Percentiles rank a stretch among this genome's conserved stretches.
Evolutionary conservation across 345 rosid genomes (phyloP).

Genomic region (Odontarrhena argentea): DNA sequence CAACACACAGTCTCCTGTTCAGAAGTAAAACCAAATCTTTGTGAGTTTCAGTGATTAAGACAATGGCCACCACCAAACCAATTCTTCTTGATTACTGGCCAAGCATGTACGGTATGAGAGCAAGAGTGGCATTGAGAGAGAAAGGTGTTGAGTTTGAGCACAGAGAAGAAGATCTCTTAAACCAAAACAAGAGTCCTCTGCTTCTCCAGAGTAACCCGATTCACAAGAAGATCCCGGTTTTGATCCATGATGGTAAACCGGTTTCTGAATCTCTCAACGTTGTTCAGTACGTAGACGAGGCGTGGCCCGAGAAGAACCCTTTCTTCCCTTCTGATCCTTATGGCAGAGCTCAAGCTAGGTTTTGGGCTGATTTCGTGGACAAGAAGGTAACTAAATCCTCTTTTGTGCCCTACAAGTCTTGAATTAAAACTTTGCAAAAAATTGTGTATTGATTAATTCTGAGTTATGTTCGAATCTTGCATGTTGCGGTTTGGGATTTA

Average conservation of each 20-base stretch:
- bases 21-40: neutral
- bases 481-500: neutral
- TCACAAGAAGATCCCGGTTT: conserved; percentile 38
- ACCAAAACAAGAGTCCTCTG: conserved; percentile 26
- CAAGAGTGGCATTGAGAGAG: conserved; percentile 35
- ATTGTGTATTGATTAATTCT: no score
- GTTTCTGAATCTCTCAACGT: conserved; percentile 28
- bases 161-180: conserved; percentile 31
- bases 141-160: conserved; percentile 34
- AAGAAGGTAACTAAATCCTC: conserved; percentile 28
- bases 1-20: neutral
- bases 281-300: conserved; percentile 34
- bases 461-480: neutral
- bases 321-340: conserved; percentile 40
- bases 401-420: neutral
- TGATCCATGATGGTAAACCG: conserved; percentile 37
- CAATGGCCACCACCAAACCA: conserved; percentile 27
- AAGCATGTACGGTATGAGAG: conserved; percentile 41
- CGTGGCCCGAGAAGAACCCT: conserved; percentile 39
- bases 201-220: conserved; percentile 39
- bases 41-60: neutral
- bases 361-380: conserved; percentile 39
- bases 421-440: no score
- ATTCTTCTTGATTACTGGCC: conserved; percentile 41
- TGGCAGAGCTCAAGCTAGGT: conserved; percentile 33